These are phyloP conservation scores for Pharnaceum exiguum DNA, from an alignment of 148 eudicot species.

Conservation along the genomic window DNA sequence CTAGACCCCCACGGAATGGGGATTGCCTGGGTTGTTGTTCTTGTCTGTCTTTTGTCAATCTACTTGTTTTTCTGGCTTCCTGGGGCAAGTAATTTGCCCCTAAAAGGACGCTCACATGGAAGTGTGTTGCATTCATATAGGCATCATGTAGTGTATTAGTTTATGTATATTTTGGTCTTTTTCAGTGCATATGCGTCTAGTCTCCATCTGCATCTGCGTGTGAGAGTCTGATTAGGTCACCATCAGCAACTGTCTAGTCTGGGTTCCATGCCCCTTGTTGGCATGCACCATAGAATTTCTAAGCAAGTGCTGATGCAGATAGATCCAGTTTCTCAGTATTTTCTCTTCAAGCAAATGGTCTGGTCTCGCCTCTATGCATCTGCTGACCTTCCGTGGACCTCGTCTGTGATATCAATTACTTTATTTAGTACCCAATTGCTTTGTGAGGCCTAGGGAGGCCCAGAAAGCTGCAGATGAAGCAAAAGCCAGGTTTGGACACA, in stretches of 20 bases:
- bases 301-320: slow-evolving; percentile 98
- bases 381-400: slow-evolving; percentile 99
- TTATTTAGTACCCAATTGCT: slow-evolving; percentile 99
- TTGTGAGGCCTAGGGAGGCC: slow-evolving; percentile 99
- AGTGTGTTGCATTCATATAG: no score
- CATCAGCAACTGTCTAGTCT: slow-evolving; percentile 90
- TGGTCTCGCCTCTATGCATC: slow-evolving; percentile 97
- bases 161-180: slow-evolving; percentile 19
- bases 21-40: no score
- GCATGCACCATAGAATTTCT: slow-evolving; percentile 88
- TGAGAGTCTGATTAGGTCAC: slow-evolving; percentile 47
- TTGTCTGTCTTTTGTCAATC: no score
- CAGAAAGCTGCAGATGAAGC: slow-evolving; percentile 98
- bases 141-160: no score
- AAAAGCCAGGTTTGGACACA: slow-evolving; percentile 78
- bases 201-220: slow-evolving; percentile 28
- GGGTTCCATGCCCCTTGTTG: slow-evolving; percentile 69
- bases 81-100: no score
- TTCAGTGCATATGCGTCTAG: slow-evolving; percentile 25
- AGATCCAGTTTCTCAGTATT: slow-evolving; percentile 98
- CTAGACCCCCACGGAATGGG: no score
- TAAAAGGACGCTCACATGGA: no score
- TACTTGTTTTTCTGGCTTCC: no score
- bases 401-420: slow-evolving; percentile 96
- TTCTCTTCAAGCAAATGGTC: slow-evolving; percentile 97